Evolutionary conservation across 176 grass and related monocot species (phyloP).

Genomic region (Cocos nucifera): DNA sequence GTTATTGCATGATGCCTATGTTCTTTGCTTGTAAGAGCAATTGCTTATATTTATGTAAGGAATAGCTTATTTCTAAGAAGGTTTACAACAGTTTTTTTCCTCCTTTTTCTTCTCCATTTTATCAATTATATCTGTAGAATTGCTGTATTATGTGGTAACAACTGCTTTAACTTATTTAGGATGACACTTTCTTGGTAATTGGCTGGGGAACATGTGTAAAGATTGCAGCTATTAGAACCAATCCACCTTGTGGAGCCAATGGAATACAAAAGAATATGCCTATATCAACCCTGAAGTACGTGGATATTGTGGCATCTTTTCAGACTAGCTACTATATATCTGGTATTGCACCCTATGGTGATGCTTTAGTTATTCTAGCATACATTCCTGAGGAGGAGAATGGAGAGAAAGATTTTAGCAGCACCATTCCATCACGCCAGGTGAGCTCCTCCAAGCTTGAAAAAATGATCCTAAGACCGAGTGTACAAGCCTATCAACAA

Average conservation of each 20-base stretch:
- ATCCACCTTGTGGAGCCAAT: conserved; percentile 61
- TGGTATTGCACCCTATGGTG: conserved; percentile 92
- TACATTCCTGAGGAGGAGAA: conserved; percentile 86
- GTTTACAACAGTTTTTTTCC: too few relatives aligned
- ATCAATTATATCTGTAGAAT: too few relatives aligned
- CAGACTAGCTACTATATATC: conserved; percentile 92
- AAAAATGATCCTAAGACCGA: too few relatives aligned
- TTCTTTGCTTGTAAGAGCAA: neutral
- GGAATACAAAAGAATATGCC: conserved; percentile 61
- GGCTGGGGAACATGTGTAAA: conserved; percentile 93
- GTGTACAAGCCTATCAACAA: too few relatives aligned
- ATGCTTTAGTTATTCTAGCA: conserved; percentile 79
- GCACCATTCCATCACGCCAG: conserved; percentile 51
- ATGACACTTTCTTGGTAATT: conserved; percentile 90
- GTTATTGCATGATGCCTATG: neutral
- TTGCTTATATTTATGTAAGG: neutral
- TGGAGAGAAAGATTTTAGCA: conserved; percentile 48
- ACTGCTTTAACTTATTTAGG: conserved; percentile 27
- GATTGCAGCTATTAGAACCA: conserved; percentile 75
- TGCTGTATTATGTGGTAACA: too few relatives aligned
- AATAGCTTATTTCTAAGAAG: too few relatives aligned
- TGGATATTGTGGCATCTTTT: conserved; percentile 96
- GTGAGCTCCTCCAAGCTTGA: conserved; percentile 21
- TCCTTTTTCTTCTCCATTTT: neutral
- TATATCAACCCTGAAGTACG: conserved; percentile 64